These are phyloP conservation scores for Sarocladium strictum DNA, from an alignment of 2,329 filamentous ascomycete species.

Conservation along the genomic window DNA sequence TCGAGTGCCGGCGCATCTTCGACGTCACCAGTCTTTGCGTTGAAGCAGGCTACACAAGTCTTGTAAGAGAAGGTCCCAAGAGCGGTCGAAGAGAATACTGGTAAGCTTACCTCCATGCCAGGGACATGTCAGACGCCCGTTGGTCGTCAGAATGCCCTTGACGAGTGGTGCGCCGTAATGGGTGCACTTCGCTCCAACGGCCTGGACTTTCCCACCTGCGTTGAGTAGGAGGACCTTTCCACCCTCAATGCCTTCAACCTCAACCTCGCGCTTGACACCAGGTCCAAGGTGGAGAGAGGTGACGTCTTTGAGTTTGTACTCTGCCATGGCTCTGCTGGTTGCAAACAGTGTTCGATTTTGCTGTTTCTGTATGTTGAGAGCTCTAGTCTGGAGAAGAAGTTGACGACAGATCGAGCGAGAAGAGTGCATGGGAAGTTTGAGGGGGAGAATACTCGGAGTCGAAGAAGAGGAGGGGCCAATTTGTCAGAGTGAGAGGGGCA, in stretches of 20 bases:
- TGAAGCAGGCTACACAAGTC: conserved; percentile 74
- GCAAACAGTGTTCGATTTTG: neutral
- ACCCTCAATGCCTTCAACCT: conserved; percentile 82
- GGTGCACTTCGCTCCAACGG: conserved; percentile 75
- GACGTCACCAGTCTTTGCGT: conserved; percentile 80
- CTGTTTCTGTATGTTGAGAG: neutral
- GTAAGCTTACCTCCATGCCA: conserved; percentile 82
- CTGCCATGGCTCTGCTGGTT: conserved; percentile 37
- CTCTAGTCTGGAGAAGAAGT: neutral
- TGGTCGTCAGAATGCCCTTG: conserved; percentile 76
- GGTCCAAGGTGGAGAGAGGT: conserved; percentile 67
- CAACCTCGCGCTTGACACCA: conserved; percentile 80
- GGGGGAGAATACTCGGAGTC: neutral
- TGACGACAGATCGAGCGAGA: neutral
- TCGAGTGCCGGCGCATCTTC: conserved; percentile 92
- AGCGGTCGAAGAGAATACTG: neutral
- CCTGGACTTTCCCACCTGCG: conserved; percentile 67
- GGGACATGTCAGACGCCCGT: conserved; percentile 82
- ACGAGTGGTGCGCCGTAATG: conserved; percentile 90
- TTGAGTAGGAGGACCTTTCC: conserved; percentile 86
- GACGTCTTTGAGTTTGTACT: conserved; percentile 71
- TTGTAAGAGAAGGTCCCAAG: neutral
- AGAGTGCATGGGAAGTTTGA: neutral
- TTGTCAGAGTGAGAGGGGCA: neutral
- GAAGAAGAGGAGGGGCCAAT: neutral